These are phyloP conservation scores for Penicillium lividum DNA, from an alignment of 495 filamentous ascomycete species.

Conservation along the genomic window DNA sequence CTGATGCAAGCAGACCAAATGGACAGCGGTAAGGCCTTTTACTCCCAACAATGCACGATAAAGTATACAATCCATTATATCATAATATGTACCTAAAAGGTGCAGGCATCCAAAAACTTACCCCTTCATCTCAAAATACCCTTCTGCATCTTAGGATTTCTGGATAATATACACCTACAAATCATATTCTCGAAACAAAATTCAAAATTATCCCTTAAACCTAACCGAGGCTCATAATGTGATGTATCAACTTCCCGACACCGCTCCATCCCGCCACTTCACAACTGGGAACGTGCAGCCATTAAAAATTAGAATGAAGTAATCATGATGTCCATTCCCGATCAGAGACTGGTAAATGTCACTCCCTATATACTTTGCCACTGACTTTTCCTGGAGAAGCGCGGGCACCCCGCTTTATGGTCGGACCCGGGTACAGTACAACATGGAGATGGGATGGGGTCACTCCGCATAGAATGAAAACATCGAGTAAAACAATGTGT, in stretches of 20 bases:
- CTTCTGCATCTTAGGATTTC: neutral
- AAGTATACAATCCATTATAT: neutral
- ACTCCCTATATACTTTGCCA: neutral
- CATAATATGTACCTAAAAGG: neutral
- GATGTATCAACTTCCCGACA: conserved; percentile 8
- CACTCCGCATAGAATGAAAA: neutral
- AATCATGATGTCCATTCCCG: neutral
- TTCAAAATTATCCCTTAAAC: neutral
- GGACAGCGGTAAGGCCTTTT: neutral
- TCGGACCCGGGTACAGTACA: neutral
- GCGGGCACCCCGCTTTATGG: neutral
- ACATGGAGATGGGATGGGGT: too few species aligned
- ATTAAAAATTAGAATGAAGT: neutral
- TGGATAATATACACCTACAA: neutral
- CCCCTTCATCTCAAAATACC: neutral
- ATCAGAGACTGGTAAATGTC: neutral
- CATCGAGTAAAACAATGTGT: conserved; percentile 20
- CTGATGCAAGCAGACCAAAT: too few species aligned
- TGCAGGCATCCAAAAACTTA: neutral
- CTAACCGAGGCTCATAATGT: neutral
- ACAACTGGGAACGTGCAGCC: neutral
- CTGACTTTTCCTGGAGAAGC: neutral
- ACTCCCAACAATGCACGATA: neutral
- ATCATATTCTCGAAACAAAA: neutral
- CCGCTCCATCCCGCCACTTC: neutral